Evolutionary conservation across 2,329 filamentous ascomycete genomes (phyloP), one percentile per base, ranked within the genome.

Genomic region (Dothistroma septosporum): DNA sequence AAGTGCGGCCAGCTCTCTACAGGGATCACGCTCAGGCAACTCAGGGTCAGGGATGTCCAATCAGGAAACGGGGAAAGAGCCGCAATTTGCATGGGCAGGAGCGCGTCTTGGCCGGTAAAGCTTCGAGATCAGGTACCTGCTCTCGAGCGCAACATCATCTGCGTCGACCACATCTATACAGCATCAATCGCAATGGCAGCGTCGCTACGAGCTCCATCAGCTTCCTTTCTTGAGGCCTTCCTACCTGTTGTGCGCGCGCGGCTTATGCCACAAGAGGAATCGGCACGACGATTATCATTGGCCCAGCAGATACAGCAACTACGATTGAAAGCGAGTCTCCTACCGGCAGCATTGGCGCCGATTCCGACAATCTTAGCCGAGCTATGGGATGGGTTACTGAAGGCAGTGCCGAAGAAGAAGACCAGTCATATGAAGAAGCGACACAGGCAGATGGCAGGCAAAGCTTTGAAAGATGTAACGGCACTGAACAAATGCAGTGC

Each of bases 331-430:
- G 62, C 64, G 11, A 66, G 60, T 50, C 57, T 80, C 24, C 60
- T 82, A 80, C 66, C 86, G 33, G 78, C 83, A 16, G 78, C 87
- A 62, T 78, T 85, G 7, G 75, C 88, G 44, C 85, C 89, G 54
- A 80, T 92, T 55, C 87, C 89, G 6, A 83, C 83, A 5, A 73
- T 92, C n/a, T 78, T 96, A 22, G 87, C 85, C 59, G 90, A 89
- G 64, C 87, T 99, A 70, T 97, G 93, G 93, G 93, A 97, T 68
- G 92, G 90, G 6, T 85, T 99, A 50, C 82, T 99, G 68, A 87
- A 87, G 67, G 94, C 94, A 1, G 94, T 97, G 16, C 94, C 94
- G 5, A 99, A 99, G 84, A 97, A 96, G 81, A 99, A 97, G 85
- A 95, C 92, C 35, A 97, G 93, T 47, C 91, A 99, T 76, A 91